A percentile compares a stretch with the other conserved stretches of the same genome.
Evolutionary conservation across 768 basidiomycete genomes (phyloP).

Genomic region (Polyporus arcularius): DNA sequence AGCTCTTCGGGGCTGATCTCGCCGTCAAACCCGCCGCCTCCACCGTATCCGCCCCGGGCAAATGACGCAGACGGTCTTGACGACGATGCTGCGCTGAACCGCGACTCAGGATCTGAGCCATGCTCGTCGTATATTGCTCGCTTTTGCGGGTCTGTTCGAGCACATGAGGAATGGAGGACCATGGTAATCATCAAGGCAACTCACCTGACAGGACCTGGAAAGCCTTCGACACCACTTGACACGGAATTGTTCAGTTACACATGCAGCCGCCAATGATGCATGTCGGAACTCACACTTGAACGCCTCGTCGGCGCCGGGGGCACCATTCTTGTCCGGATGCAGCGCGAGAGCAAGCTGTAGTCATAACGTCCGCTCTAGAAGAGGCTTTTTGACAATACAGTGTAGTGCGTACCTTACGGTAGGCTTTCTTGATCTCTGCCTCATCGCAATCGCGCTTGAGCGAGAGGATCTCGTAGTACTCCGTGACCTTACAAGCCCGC

Average conservation of each 20-base stretch:
- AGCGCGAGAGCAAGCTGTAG: constrained; percentile 75
- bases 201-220: constrained; percentile 90
- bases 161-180: background rate
- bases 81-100: constrained; percentile 68
- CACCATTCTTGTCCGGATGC: constrained; percentile 94
- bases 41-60: constrained; percentile 46
- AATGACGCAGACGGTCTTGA: constrained; percentile 48
- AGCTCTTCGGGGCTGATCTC: constrained; percentile 95
- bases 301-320: constrained; percentile 97
- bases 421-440: constrained; percentile 88
- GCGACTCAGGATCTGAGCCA: constrained; percentile 87
- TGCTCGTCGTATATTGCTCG: constrained; percentile 83
- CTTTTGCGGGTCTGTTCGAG: constrained; percentile 73
- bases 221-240: constrained; percentile 92
- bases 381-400: background rate
- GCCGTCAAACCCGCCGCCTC: constrained; percentile 61
- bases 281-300: constrained; percentile 80
- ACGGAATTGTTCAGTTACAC: constrained; percentile 7
- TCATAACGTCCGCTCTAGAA: background rate
- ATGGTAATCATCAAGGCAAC: background rate
- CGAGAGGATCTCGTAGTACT: constrained; percentile 91
- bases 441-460: constrained; percentile 83
- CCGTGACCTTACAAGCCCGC: constrained; percentile 79
- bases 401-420: constrained; percentile 74
- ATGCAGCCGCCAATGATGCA: background rate